Evolutionary conservation across 1,139 yeast species (phyloP).

Genomic region (Nakaseomyces sp.): DNA sequence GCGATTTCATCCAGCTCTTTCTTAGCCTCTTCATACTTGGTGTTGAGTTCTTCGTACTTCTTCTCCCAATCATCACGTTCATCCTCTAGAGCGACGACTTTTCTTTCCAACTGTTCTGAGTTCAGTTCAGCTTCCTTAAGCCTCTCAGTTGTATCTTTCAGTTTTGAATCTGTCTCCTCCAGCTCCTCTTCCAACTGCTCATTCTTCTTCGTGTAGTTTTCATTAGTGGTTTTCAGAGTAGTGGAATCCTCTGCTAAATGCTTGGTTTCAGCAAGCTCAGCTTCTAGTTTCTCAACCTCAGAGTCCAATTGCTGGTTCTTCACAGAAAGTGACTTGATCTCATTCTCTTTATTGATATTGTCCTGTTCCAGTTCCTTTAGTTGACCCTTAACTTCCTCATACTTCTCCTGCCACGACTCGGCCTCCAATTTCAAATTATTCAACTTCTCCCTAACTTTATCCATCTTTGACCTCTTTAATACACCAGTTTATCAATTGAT

Average conservation of each 20-base stretch:
- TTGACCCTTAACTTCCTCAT: conserved; percentile 74
- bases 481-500: too few species aligned
- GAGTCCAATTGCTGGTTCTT: conserved; percentile 86
- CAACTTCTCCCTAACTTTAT: conserved; percentile 47
- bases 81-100: conserved; percentile 81
- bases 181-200: conserved; percentile 88
- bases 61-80: conserved; percentile 91
- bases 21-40: conserved; percentile 73
- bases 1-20: conserved; percentile 80
- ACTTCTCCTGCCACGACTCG: conserved; percentile 94
- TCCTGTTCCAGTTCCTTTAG: conserved; percentile 67
- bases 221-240: conserved; percentile 81
- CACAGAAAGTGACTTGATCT: conserved; percentile 80
- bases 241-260: conserved; percentile 89
- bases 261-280: conserved; percentile 68
- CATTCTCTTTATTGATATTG: conserved; percentile 84
- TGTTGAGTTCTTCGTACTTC: conserved; percentile 81
- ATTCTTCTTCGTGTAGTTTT: conserved; percentile 84
- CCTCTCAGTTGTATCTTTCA: conserved; percentile 89
- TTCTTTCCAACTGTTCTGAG: conserved; percentile 95
- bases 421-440: conserved; percentile 87
- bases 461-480: too few species aligned
- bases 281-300: conserved; percentile 77
- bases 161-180: conserved; percentile 84
- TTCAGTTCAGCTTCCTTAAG: conserved; percentile 93